These are phyloP conservation scores for Theobroma cacao DNA, from an alignment of 345 rosid species.

Conservation along the genomic window DNA sequence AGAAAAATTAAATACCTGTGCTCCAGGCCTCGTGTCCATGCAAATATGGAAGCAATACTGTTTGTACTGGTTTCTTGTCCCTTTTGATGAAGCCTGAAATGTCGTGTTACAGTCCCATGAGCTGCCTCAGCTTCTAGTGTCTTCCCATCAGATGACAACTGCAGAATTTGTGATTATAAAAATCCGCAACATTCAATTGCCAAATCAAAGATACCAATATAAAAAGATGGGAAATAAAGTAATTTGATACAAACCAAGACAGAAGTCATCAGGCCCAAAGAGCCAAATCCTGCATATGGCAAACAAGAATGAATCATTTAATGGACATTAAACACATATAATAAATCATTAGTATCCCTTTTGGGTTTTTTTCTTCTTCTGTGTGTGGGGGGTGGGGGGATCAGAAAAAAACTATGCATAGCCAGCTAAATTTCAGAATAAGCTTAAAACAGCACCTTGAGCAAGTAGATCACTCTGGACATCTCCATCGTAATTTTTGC, in stretches of 20 bases:
- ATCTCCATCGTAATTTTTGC: constrained; percentile 99
- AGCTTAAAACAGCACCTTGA: constrained; percentile 52
- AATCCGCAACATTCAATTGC: background rate
- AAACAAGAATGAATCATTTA: background rate
- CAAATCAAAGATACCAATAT: background rate
- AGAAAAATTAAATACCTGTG: constrained; percentile 61
- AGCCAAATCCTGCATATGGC: constrained; percentile 78
- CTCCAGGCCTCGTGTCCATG: constrained; percentile 91
- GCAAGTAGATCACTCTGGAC: constrained; percentile 99
- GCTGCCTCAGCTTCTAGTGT: constrained; percentile 98
- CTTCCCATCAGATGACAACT: constrained; percentile 94
- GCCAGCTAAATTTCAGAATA: background rate
- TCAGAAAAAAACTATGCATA: background rate
- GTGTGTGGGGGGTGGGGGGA: background rate
- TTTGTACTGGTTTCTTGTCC: constrained; percentile 99
- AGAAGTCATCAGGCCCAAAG: constrained; percentile 96
- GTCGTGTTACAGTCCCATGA: constrained; percentile 97
- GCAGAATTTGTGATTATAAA: constrained; percentile 22
- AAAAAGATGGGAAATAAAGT: background rate
- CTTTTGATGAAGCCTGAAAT: constrained; percentile 83
- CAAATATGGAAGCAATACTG: constrained; percentile 95
- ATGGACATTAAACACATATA: background rate
- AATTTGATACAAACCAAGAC: constrained; percentile 61
- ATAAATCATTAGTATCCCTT: background rate
- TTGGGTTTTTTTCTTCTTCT: background rate